Evolutionary conservation across 345 rosid species (phyloP), one percentile per base, ranked within the genome.

Genomic region (Geranium brycei): DNA sequence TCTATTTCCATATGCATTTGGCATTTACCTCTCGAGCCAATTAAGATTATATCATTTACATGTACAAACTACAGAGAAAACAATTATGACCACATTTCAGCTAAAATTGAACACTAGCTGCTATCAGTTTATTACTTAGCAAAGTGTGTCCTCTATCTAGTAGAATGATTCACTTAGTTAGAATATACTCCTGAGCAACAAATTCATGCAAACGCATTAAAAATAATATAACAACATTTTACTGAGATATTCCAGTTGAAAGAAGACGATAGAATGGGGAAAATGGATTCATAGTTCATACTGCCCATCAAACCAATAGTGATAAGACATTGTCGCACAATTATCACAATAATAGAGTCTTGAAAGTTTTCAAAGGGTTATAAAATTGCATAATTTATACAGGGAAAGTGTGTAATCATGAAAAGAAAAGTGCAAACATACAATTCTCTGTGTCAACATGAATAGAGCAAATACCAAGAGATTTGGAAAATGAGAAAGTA

Each of bases 401-500:
- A 6, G 53, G 53, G 53, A n/a, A 13, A 16, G 16, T 57, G 3
- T 4, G n/a, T 4, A 57, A 17, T 63, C 1, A 17, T 13, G 35
- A 23, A 30, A 0, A 31, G 58, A 18, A 59, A 63, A 60, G 3
- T 47, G 41, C 4, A 51, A 56, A 58, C 19, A 32, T 51, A 19
- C 58, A 35, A 58, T 68, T 41, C 70, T 69, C 19, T 60, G 58
- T 28, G 68, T 17, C 7, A 5, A 63, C 14, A 31, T 31, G 17
- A 51, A 15, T 2, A 53, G n/a, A 60, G n/a, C 59, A 57, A 69
- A 65, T 65, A 64, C 57, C 69, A 66, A 69, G 38, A 71, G 12
- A 59, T 62, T 57, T 65, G 61, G 15, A 35, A 35, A 31, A 13
- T 67, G 55, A 62, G 31, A 51, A 51, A 80, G 56, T 57, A 51